Conservation (phyloP, 805 yeast genomes). For the Monosporozyma aerobia region DNA sequence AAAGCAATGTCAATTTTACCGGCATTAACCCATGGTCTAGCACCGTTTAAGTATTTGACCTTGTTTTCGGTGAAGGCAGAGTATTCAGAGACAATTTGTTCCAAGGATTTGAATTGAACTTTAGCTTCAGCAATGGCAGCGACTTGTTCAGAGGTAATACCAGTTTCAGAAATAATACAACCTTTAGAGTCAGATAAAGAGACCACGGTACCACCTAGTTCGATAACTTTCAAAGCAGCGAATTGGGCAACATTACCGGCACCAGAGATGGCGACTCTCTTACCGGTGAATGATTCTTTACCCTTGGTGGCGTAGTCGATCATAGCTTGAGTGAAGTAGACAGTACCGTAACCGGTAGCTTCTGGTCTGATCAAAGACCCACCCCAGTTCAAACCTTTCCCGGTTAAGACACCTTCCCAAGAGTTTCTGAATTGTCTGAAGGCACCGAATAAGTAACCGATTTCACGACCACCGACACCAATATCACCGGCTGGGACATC, state of each 20-base stretch:
- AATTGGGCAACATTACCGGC: constrained; percentile 98
- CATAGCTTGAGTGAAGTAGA: constrained; percentile 96
- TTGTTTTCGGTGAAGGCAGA: constrained; percentile 47
- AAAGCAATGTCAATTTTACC: constrained; percentile 91
- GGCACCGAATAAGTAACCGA: constrained; percentile 94
- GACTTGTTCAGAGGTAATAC: constrained; percentile 79
- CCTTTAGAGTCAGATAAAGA: constrained; percentile 95
- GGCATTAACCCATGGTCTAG: constrained; percentile 91
- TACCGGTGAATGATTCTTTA: constrained; percentile 83
- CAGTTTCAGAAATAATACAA: constrained; percentile 63
- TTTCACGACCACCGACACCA: constrained; percentile 92
- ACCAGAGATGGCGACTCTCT: constrained; percentile 94
- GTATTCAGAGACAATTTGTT: constrained; percentile 51
- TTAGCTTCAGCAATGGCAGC: constrained; percentile 68
- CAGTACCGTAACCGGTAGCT: constrained; percentile 97
- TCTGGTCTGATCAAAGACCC: constrained; percentile 98
- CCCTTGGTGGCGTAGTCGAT: constrained; percentile 86
- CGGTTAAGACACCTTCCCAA: constrained; percentile 96
- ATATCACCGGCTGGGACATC: constrained; percentile 99
- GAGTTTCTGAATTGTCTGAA: constrained; percentile 84
- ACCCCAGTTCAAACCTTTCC: constrained; percentile 98
- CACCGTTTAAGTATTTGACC: constrained; percentile 82
- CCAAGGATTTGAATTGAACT: constrained; percentile 66
- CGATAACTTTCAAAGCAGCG: constrained; percentile 95
- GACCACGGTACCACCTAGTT: constrained; percentile 91